Conservation (phyloP, 345 rosid species). For the Iberis pinnata region DNA sequence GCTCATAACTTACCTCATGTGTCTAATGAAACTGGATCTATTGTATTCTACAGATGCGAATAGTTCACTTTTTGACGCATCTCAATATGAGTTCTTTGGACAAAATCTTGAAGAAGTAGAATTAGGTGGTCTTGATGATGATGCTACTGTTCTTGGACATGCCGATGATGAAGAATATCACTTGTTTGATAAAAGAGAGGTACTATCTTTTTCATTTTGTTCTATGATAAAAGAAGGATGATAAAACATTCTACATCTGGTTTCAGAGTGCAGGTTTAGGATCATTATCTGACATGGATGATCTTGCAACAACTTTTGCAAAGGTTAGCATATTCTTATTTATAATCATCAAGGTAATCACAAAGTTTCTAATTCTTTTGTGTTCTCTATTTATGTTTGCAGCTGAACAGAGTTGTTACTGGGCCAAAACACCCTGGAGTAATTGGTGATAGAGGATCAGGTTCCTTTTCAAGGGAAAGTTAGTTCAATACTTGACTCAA, state of each 20-base stretch:
- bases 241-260: not conserved
- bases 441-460: conserved; percentile 90
- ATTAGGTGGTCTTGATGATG: conserved; percentile 65
- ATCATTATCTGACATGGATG: conserved; percentile 82
- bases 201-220: conserved; percentile 7
- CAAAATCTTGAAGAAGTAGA: conserved; percentile 55
- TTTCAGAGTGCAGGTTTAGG: conserved; percentile 60
- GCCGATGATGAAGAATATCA: conserved; percentile 80
- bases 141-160: conserved; percentile 43
- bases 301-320: conserved; percentile 82
- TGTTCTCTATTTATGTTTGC: conserved; percentile 16
- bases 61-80: conserved; percentile 49
- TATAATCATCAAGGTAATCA: not conserved
- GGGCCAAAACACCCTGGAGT: conserved; percentile 94
- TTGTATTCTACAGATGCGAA: conserved; percentile 25
- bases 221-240: not conserved
- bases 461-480: conserved; percentile 98
- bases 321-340: conserved; percentile 46
- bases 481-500: conserved; percentile 34
- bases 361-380: not conserved
- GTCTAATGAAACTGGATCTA: too few species aligned
- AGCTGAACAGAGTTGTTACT: conserved; percentile 88
- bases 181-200: conserved; percentile 54
- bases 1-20: too few species aligned
- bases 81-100: conserved; percentile 73